Evolutionary conservation across 2,329 filamentous ascomycete species (phyloP), one percentile per base, ranked within the genome.

Genomic region (Hymenoscyphus linearis): DNA sequence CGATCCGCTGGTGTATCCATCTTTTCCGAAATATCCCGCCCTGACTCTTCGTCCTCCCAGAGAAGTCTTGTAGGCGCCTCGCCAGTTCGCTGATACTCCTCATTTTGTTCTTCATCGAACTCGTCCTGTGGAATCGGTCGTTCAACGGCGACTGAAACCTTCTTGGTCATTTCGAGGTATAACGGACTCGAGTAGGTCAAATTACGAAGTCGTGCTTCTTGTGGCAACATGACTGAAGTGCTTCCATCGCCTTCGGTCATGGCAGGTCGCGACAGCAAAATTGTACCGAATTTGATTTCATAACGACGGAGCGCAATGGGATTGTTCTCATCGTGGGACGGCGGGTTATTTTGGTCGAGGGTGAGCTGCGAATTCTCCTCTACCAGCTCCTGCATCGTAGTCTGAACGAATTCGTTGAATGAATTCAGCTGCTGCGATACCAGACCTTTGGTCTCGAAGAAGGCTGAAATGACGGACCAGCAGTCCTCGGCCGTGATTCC

Each of bases 351-450:
- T 75, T 97, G 91, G 73, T 99, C 95, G 66, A 99, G 85, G n/a
- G 90, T 92, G 64, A 98, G 88, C 67, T 88, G 86, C 47, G 90
- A 91, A 74, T 96, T 93, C 75, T 98, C 95, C 71, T 92, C 88
- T 62, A 99, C 89, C 63, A 99, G 85, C 70, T 96, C 91, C 73
- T 98, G 93, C 77, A 99, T 93, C 0, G 93, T 97, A 25, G 90
- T 92, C 63, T 89, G 87, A 61, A 95, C 93, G 72, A 99, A 99
- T 74, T 98, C 93, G 77, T 99, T 92, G 77, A 96, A 99, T 0
- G 96, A 99, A 75, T 98, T 93, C 65, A 98, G 87, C 79, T 99
- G 95, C 77, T 99, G 93, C 16, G 95, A 96, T 25, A 96, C 95
- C 35, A 99, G 83, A 71, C 95, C 93, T 78, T 98, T 99, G 65